These are phyloP conservation scores for Niveomyces coronatus DNA, from an alignment of 2,329 filamentous ascomycete species.

Conservation along the genomic window DNA sequence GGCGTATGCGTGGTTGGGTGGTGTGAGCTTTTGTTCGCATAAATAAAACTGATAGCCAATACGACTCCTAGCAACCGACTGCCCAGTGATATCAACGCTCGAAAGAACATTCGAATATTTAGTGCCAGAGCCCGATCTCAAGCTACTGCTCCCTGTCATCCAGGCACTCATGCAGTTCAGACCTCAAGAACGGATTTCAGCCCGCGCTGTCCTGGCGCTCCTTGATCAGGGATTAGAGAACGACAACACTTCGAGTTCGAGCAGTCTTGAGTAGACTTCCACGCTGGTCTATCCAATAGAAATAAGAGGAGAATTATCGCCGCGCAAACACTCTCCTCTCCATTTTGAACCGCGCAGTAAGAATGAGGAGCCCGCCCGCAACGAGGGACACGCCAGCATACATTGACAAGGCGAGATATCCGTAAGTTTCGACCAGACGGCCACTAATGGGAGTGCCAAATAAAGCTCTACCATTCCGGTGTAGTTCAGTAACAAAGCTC, in stretches of 20 bases:
- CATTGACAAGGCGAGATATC: constrained; percentile 6
- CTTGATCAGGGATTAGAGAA: too few relatives aligned
- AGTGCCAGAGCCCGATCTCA: not conserved
- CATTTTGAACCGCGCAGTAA: not conserved
- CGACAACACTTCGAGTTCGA: too few relatives aligned
- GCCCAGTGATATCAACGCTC: not conserved
- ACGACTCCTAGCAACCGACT: not conserved
- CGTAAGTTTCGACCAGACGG: not conserved
- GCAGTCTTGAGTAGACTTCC: too few relatives aligned
- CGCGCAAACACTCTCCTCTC: constrained; percentile 1
- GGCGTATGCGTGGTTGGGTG: not conserved
- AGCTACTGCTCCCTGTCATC: constrained; percentile 3
- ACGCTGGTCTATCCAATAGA: too few relatives aligned
- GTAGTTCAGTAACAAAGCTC: not conserved
- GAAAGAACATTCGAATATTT: not conserved
- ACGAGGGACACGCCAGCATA: constrained; percentile 1
- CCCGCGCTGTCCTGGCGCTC: not conserved
- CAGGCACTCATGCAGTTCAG: constrained; percentile 5
- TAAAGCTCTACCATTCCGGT: constrained; percentile 1
- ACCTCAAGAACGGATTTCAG: constrained; percentile 1
- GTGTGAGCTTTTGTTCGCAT: not conserved
- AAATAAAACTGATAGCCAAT: not conserved
- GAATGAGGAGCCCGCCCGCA: constrained; percentile 1
- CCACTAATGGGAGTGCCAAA: constrained; percentile 6
- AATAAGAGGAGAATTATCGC: constrained; percentile 2